These are phyloP conservation scores for Colletotrichum acutatum DNA, from an alignment of 2,329 filamentous ascomycete species.

Conservation along the genomic window DNA sequence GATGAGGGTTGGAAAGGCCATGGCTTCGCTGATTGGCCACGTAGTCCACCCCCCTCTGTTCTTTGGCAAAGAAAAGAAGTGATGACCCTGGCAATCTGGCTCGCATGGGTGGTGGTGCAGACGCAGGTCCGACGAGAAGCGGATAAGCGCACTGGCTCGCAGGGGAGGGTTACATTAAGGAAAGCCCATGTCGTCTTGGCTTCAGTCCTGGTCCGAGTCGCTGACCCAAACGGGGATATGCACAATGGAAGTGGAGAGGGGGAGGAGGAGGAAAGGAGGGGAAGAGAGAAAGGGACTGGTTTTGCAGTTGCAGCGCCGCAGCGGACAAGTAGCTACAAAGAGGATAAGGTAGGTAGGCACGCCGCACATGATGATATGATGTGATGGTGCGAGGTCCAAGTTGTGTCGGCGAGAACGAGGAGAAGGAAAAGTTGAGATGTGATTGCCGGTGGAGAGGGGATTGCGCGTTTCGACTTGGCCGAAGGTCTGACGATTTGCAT, in stretches of 20 bases:
- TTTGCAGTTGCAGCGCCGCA: background rate
- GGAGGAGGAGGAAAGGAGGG: background rate
- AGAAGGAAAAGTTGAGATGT: constrained; percentile 21
- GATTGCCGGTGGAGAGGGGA: constrained; percentile 11
- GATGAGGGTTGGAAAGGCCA: background rate
- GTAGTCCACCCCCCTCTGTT: constrained; percentile 1
- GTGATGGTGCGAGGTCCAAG: constrained; percentile 6
- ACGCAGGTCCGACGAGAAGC: constrained; percentile 56
- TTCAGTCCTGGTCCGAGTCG: constrained; percentile 1
- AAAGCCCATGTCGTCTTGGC: constrained; percentile 13
- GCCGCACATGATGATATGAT: constrained; percentile 22
- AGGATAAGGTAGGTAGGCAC: background rate
- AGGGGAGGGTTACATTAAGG: constrained; percentile 33
- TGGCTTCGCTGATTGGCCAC: constrained; percentile 12
- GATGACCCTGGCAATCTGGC: constrained; percentile 41
- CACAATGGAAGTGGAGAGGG: background rate
- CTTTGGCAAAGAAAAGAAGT: background rate
- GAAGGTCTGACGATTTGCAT: background rate
- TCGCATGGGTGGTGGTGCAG: constrained; percentile 41
- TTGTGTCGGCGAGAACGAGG: background rate
- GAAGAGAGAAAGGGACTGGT: constrained; percentile 5
- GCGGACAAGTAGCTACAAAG: background rate
- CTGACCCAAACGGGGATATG: constrained; percentile 8
- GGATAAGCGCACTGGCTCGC: constrained; percentile 48
- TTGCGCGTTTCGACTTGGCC: constrained; percentile 13